phyloP scores from a whole-genome alignment of 106 monocot species.

The Gastrodia elata region DNA sequence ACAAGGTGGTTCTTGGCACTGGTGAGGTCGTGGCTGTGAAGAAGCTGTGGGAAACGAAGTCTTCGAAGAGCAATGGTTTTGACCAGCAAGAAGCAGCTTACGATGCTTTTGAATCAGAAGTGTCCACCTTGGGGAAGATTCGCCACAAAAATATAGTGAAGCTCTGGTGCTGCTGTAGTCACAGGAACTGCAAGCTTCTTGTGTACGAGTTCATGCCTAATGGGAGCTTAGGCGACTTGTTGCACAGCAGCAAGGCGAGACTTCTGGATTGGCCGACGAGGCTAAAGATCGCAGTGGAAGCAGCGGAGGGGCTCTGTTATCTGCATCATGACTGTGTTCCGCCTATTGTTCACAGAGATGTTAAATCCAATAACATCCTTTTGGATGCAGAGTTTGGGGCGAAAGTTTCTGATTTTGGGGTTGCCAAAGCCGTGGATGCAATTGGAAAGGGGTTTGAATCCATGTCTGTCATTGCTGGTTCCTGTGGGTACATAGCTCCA shows the following conservation, averaged over 20 bases:
- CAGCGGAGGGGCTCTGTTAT: slow-evolving; percentile 22
- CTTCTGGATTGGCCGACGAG: slow-evolving; percentile 19
- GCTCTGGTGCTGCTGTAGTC: slow-evolving; percentile 13
- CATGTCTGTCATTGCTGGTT: slow-evolving; percentile 41
- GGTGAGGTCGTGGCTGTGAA: slow-evolving; percentile 34
- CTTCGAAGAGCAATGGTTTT: not conserved
- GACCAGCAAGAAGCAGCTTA: not conserved
- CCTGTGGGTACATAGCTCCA: slow-evolving; percentile 54
- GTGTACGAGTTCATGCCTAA: slow-evolving; percentile 27
- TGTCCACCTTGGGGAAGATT: slow-evolving; percentile 11
- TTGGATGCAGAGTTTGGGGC: slow-evolving; percentile 19
- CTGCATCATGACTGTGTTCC: slow-evolving; percentile 26
- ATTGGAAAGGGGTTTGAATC: slow-evolving; percentile 22
- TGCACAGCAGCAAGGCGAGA: slow-evolving; percentile 11
- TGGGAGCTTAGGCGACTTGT: slow-evolving; percentile 21
- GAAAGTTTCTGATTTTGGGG: slow-evolving; percentile 35
- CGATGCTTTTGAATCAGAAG: slow-evolving; percentile 17
- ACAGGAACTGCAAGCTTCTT: slow-evolving; percentile 14
- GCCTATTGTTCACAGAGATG: slow-evolving; percentile 21
- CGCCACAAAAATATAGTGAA: slow-evolving; percentile 25
- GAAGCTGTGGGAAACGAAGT: slow-evolving; percentile 19
- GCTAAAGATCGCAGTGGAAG: slow-evolving; percentile 21
- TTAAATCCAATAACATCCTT: slow-evolving; percentile 24
- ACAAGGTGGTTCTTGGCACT: slow-evolving; percentile 26
- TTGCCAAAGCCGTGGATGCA: slow-evolving; percentile 27